A percentile compares a stretch with the other conserved stretches of the same genome.
Evolutionary conservation across 257 asterid species (phyloP).

Genomic region (Primulina huaijiensis): DNA sequence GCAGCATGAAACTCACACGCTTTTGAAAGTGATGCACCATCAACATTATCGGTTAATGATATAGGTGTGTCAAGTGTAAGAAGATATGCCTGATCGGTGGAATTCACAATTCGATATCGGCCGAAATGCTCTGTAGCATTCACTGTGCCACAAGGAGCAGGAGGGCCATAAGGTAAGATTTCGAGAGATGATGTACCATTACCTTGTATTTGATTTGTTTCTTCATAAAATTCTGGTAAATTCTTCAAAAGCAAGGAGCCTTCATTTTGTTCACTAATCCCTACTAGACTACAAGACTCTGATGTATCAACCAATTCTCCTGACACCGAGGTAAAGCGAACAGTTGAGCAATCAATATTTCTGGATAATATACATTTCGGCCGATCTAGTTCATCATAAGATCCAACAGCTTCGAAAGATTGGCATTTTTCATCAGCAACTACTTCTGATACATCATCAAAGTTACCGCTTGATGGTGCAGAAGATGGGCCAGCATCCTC

Average conservation of each 20-base stretch:
- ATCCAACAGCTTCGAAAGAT: slow-evolving; percentile 23
- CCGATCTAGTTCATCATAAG: slow-evolving; percentile 27
- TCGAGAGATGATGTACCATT: slow-evolving; percentile 12
- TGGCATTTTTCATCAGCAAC: slow-evolving; percentile 29
- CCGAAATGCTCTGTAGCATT: slow-evolving; percentile 15
- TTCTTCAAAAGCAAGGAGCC: slow-evolving; percentile 25
- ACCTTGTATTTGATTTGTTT: slow-evolving; percentile 18
- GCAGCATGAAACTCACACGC: slow-evolving; percentile 38
- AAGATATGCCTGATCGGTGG: slow-evolving; percentile 4
- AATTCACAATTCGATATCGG: slow-evolving; percentile 1
- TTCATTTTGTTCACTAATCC: slow-evolving; percentile 21
- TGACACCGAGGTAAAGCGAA: slow-evolving; percentile 29
- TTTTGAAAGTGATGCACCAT: slow-evolving; percentile 24
- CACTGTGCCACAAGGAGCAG: slow-evolving; percentile 21
- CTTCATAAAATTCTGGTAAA: slow-evolving; percentile 23
- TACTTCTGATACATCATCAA: slow-evolving; percentile 35
- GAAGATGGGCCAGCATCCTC: slow-evolving; percentile 33
- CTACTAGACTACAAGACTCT: slow-evolving; percentile 24
- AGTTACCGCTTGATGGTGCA: slow-evolving; percentile 30
- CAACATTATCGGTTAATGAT: slow-evolving; percentile 2
- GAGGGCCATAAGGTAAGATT: background rate
- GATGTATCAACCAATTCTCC: slow-evolving; percentile 30
- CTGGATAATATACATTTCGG: slow-evolving; percentile 22
- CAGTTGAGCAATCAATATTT: slow-evolving; percentile 23
- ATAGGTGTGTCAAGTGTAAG: background rate